Percentiles rank a stretch among this genome's conserved stretches.
Evolutionary conservation across 208 protist genomes (phyloP).

Genomic region (Crithidia expoeki): DNA sequence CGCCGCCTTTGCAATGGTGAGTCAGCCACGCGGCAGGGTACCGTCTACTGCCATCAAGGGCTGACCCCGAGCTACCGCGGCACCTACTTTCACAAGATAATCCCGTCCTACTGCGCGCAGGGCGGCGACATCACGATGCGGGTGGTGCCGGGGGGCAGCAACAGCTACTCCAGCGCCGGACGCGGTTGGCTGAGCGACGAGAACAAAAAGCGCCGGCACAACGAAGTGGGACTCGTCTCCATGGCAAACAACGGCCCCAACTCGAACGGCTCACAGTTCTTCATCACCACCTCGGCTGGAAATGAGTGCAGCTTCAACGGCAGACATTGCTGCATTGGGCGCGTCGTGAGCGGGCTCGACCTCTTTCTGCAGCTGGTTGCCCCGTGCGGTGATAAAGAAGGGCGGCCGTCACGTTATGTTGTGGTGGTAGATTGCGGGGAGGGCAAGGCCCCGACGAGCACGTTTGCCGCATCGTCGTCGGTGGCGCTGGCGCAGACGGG

Average conservation of each 20-base stretch:
- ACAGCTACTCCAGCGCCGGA: slow-evolving; percentile 88
- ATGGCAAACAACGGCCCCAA: slow-evolving; percentile 94
- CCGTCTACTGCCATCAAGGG: slow-evolving; percentile 67
- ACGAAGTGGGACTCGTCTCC: slow-evolving; percentile 77
- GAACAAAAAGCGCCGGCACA: slow-evolving; percentile 91
- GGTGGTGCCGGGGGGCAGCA: slow-evolving; percentile 83
- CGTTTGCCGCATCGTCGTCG: background rate
- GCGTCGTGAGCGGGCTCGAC: slow-evolving; percentile 55
- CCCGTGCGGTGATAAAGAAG: slow-evolving; percentile 64
- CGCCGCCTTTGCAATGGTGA: slow-evolving; percentile 61
- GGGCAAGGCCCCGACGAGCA: slow-evolving; percentile 25
- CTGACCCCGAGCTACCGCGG: slow-evolving; percentile 84
- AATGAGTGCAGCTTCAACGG: slow-evolving; percentile 75
- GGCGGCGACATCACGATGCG: slow-evolving; percentile 96
- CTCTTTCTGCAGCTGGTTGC: slow-evolving; percentile 64
- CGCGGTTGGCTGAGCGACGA: slow-evolving; percentile 89
- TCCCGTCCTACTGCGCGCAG: slow-evolving; percentile 88
- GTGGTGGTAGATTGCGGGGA: slow-evolving; percentile 81
- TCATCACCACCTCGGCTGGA: slow-evolving; percentile 80
- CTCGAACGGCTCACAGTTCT: slow-evolving; percentile 95
- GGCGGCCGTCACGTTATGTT: slow-evolving; percentile 72
- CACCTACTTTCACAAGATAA: slow-evolving; percentile 93
- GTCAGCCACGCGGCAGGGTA: slow-evolving; percentile 36
- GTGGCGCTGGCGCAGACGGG: background rate
- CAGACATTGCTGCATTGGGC: slow-evolving; percentile 73